Base-by-base conservation (phyloP, 2,329 filamentous ascomycete species). In the Sporothrix sp. region DNA sequence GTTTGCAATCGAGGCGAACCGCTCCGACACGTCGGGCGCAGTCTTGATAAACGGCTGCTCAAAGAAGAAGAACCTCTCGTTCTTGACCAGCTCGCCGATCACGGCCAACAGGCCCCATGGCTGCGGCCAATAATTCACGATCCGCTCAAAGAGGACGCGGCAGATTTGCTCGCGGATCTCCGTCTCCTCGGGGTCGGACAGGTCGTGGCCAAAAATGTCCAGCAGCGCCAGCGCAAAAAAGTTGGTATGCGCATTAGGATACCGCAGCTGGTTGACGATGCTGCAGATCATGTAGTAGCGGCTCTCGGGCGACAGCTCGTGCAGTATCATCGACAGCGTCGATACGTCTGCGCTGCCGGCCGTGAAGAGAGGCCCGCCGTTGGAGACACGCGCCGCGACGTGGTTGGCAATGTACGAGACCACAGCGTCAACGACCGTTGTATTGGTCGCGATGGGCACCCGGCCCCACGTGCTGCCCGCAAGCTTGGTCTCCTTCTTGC, bases 81-180 rank as follows among this genome's bases (percentile, higher is more conserved):
- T 96, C 73, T 95, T 94, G 58, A 95, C 75, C 52, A 98, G 76
- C 70, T 97, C 93, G 56, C 93, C 71, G 54, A 95, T 77, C 32
- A 89, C 91, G 56, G 90, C 83, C 64, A 96, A 83, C 38, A 98
- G 71, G 11, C 94, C 94, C 91, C 91, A 97, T 16, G 94, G 91
- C 65, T 97, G 91, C 48, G 91, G 91, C 70, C 90, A 88, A 65
- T 87, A 88, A 20, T 88, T 85, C 53, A 94, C 79, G 42, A 96
- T 73, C 44, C 93, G 81, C 73, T 98, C 93, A 33, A 96, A 74
- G 40, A 98, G 72, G 21, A 96, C 82, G 42, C 91, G 81, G 48
- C 88, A 87, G 52, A 98, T 91, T 65, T 94, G 87, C 69, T 97
- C 85, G 32, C 91, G 86, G 43, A 96, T 82, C 56, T 89, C 85